phyloP scores from a whole-genome alignment of 1,284 basidiomycete species.

The Farysia itapuensis region DNA sequence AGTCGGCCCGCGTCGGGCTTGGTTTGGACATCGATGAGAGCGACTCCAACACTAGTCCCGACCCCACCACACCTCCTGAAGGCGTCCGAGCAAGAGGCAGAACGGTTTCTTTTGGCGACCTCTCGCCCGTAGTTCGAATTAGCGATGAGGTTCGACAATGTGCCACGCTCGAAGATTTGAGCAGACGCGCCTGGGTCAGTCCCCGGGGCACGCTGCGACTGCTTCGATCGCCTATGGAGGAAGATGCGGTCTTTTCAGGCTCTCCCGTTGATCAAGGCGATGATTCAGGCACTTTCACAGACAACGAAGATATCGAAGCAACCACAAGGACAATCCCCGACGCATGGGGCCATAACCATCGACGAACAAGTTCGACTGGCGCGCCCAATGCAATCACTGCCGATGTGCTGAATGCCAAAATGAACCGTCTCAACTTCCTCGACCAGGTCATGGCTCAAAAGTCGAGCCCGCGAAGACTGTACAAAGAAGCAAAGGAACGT shows the following conservation, averaged over 20 bases:
- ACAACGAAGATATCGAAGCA: slow-evolving; percentile 4
- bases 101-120: slow-evolving; percentile 29
- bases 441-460: slow-evolving; percentile 55
- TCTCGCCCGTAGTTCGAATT: slow-evolving; percentile 27
- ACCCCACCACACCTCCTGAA: slow-evolving; percentile 24
- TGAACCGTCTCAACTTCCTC: slow-evolving; percentile 51
- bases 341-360: slow-evolving; percentile 19
- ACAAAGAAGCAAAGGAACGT: slow-evolving; percentile 47
- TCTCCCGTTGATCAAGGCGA: slow-evolving; percentile 24
- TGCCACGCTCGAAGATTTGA: slow-evolving; percentile 37
- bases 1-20: slow-evolving; percentile 19
- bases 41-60: slow-evolving; percentile 22
- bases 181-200: slow-evolving; percentile 46
- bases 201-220: slow-evolving; percentile 39
- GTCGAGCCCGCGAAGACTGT: slow-evolving; percentile 47
- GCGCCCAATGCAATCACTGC: slow-evolving; percentile 1
- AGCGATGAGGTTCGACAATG: slow-evolving; percentile 22
- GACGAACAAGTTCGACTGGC: slow-evolving; percentile 21
- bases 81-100: slow-evolving; percentile 12
- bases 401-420: slow-evolving; percentile 37
- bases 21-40: slow-evolving; percentile 28
- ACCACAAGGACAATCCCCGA: slow-evolving; percentile 9
- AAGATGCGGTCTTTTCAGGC: slow-evolving; percentile 19
- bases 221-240: slow-evolving; percentile 28
- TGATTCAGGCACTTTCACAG: slow-evolving; percentile 30